Percentiles rank a stretch among this genome's conserved stretches.
Conservation (phyloP, 129 eudicot species). For the Daucus carota region DNA sequence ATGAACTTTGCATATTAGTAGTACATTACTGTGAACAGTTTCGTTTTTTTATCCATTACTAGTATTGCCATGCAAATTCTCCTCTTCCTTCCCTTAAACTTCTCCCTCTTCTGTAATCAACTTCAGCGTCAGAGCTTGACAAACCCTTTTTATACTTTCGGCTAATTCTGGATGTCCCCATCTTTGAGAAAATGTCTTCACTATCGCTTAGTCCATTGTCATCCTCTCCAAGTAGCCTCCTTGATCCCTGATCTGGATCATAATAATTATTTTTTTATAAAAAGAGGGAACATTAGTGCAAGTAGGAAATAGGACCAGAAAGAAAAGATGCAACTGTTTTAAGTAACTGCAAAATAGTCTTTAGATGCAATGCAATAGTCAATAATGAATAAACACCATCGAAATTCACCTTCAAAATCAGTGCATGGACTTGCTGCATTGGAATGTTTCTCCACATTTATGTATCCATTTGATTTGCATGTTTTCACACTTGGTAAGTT, state of each 20-base stretch:
- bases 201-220: conserved; percentile 48
- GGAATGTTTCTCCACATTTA: not conserved
- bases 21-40: not conserved
- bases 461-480: not conserved
- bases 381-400: not conserved
- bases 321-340: conserved; percentile 19
- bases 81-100: conserved; percentile 64
- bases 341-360: conserved; percentile 28
- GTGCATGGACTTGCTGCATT: conserved; percentile 16
- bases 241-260: conserved; percentile 33
- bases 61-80: conserved; percentile 34
- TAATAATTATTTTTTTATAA: not conserved
- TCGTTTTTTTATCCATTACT: not conserved
- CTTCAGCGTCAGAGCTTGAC: conserved; percentile 87
- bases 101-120: conserved; percentile 85
- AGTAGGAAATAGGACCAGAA: not conserved
- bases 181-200: conserved; percentile 57
- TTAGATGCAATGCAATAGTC: not conserved
- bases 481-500: conserved; percentile 10
- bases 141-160: conserved; percentile 44
- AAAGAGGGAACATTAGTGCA: not conserved
- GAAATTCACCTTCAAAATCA: conserved; percentile 39
- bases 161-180: conserved; percentile 43
- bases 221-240: conserved; percentile 19
- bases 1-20: conserved; percentile 4